A percentile compares a stretch with the other conserved stretches of the same genome.
phyloP scores from a whole-genome alignment of 495 filamentous ascomycete genomes.

The Aspergillus nidulans region DNA sequence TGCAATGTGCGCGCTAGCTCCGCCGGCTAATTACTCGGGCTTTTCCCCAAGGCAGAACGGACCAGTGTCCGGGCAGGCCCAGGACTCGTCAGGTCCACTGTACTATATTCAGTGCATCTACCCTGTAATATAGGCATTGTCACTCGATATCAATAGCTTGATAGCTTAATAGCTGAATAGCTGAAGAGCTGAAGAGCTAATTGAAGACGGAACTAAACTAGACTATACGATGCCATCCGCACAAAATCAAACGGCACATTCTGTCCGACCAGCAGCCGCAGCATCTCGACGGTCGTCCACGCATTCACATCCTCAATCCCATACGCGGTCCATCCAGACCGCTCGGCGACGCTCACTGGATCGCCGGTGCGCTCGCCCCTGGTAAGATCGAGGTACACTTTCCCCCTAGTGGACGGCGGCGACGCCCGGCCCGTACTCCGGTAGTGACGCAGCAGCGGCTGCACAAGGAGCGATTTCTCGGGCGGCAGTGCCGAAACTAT shows the following conservation, averaged over 20 bases:
- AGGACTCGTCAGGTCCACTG: too few species aligned
- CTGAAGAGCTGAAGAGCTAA: too few species aligned
- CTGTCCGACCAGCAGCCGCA: constrained; percentile 72
- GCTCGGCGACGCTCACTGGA: constrained; percentile 61
- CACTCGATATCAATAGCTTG: too few species aligned
- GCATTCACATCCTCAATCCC: constrained; percentile 73
- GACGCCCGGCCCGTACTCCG: constrained; percentile 38
- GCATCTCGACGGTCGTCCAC: constrained; percentile 76
- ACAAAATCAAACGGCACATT: constrained; percentile 88
- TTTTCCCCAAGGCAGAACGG: constrained; percentile 22
- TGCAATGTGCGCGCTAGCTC: not conserved
- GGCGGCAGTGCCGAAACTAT: constrained; percentile 73
- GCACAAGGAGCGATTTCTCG: constrained; percentile 75
- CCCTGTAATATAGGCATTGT: too few species aligned
- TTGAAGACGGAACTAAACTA: too few species aligned
- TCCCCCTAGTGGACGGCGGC: constrained; percentile 52
- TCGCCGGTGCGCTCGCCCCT: constrained; percentile 65
- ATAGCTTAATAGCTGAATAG: too few species aligned
- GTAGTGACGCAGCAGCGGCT: constrained; percentile 68
- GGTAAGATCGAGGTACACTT: constrained; percentile 77
- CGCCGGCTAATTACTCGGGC: constrained; percentile 1
- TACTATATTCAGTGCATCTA: too few species aligned
- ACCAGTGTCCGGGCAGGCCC: constrained; percentile 6
- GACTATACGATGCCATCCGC: constrained; percentile 66
- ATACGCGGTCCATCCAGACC: constrained; percentile 73